These are phyloP conservation scores for Cystofilobasidium bisporidii DNA, from an alignment of 768 basidiomycete genomes.

Conservation along the genomic window DNA sequence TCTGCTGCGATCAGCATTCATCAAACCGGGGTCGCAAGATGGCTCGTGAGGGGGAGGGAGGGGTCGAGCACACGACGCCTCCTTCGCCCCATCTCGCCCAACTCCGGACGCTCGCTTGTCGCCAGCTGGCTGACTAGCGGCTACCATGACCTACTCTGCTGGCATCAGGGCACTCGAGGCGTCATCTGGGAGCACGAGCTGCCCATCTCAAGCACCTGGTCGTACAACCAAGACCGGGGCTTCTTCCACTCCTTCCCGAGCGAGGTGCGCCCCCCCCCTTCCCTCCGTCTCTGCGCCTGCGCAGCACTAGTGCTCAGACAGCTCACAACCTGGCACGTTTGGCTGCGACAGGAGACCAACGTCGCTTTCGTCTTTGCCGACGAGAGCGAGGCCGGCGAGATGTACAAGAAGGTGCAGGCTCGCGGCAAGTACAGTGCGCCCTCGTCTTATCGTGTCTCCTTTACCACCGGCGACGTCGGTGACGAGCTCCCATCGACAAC, in stretches of 20 bases:
- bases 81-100: too few relatives aligned
- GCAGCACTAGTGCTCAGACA: background rate
- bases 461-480: too few relatives aligned
- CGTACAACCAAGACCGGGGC: conserved; percentile 66
- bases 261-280: conserved; percentile 57
- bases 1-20: too few relatives aligned
- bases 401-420: conserved; percentile 71
- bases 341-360: conserved; percentile 80
- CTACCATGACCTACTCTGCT: background rate
- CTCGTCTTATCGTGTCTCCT: background rate
- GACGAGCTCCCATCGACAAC: background rate
- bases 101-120: too few relatives aligned
- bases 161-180: conserved; percentile 58
- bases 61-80: too few relatives aligned
- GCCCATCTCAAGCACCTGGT: conserved; percentile 55
- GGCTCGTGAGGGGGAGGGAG: too few relatives aligned
- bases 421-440: conserved; percentile 53
- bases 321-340: background rate
- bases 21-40: too few relatives aligned
- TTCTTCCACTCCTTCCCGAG: conserved; percentile 89
- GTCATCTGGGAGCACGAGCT: conserved; percentile 90
- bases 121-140: too few relatives aligned
- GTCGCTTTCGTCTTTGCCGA: conserved; percentile 83
- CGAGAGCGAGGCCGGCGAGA: conserved; percentile 69
- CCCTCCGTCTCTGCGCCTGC: background rate